phyloP scores from a whole-genome alignment of 192 early-diverging fungal species.

The Fimicolochytrium jonesii region DNA sequence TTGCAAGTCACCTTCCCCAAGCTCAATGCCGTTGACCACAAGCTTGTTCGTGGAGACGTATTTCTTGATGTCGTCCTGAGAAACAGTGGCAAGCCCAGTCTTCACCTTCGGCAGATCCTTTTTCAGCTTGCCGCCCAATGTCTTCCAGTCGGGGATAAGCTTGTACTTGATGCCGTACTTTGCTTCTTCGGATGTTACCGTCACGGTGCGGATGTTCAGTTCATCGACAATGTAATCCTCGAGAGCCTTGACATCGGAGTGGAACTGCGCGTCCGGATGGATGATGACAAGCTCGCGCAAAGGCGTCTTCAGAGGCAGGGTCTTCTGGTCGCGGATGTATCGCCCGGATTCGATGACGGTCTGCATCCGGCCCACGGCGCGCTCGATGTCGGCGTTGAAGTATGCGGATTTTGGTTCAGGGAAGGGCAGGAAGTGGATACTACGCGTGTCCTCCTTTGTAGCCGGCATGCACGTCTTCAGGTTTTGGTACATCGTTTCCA shows the following conservation, averaged over 20 bases:
- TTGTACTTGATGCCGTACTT: constrained; percentile 92
- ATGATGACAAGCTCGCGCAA: constrained; percentile 89
- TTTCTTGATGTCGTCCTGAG: constrained; percentile 73
- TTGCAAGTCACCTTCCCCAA: constrained; percentile 80
- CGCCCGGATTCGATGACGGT: constrained; percentile 94
- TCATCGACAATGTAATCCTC: constrained; percentile 82
- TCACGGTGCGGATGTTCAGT: constrained; percentile 83
- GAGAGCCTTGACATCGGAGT: constrained; percentile 77
- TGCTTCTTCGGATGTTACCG: constrained; percentile 84
- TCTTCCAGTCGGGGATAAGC: constrained; percentile 85
- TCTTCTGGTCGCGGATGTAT: constrained; percentile 84
- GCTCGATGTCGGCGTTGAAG: constrained; percentile 94
- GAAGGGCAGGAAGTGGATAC: constrained; percentile 93
- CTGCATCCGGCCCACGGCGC: constrained; percentile 92
- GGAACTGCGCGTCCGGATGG: constrained; percentile 82
- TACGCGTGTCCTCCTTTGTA: constrained; percentile 64
- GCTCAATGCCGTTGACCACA: constrained; percentile 70
- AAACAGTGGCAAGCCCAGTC: constrained; percentile 73
- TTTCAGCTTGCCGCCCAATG: constrained; percentile 83
- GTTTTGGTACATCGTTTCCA: constrained; percentile 96
- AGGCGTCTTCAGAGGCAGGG: constrained; percentile 91
- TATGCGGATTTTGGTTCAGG: constrained; percentile 90
- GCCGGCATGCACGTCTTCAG: constrained; percentile 72
- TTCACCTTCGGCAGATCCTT: constrained; percentile 84
- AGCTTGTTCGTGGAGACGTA: constrained; percentile 67